Percentiles rank a stretch among this genome's conserved stretches.
Evolutionary conservation across 345 rosid species (phyloP).

Genomic region (Psidium friedrichsthalianum): DNA sequence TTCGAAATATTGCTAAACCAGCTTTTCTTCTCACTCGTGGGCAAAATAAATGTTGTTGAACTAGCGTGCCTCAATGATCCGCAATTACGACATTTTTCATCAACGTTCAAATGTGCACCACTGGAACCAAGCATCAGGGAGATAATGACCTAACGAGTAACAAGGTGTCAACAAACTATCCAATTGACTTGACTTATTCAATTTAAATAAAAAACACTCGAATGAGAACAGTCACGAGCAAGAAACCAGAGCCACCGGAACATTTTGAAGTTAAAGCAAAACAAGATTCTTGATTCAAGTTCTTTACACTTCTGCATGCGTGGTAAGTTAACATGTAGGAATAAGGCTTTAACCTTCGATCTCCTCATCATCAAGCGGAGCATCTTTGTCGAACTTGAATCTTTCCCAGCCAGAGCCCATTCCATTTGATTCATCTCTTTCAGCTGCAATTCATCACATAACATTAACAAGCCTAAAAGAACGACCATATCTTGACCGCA

Average conservation of each 20-base stretch:
- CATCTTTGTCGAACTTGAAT: slow-evolving; percentile 80
- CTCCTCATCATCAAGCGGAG: slow-evolving; percentile 86
- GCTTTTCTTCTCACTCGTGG: not conserved
- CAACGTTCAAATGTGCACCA: not conserved
- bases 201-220: not conserved
- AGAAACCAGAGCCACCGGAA: not conserved
- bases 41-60: not conserved
- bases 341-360: slow-evolving; percentile 45
- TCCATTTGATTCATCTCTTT: slow-evolving; percentile 56
- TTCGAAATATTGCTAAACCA: not conserved
- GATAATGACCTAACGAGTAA: not conserved
- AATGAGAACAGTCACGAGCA: not conserved
- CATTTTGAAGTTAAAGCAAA: not conserved
- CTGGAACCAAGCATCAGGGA: not conserved
- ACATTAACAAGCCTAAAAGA: not conserved
- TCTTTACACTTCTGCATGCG: not conserved
- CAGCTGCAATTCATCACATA: slow-evolving; percentile 40
- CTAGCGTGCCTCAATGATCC: not conserved
- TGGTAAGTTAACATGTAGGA: not conserved
- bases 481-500: not conserved
- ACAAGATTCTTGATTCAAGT: not conserved
- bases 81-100: not conserved
- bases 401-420: slow-evolving; percentile 86
- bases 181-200: not conserved
- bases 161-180: not conserved